Percentiles rank a stretch among this genome's conserved stretches.
These are phyloP conservation scores for Neofusicoccum sp. DNA, from an alignment of 2,329 filamentous ascomycete genomes.

Conservation along the genomic window DNA sequence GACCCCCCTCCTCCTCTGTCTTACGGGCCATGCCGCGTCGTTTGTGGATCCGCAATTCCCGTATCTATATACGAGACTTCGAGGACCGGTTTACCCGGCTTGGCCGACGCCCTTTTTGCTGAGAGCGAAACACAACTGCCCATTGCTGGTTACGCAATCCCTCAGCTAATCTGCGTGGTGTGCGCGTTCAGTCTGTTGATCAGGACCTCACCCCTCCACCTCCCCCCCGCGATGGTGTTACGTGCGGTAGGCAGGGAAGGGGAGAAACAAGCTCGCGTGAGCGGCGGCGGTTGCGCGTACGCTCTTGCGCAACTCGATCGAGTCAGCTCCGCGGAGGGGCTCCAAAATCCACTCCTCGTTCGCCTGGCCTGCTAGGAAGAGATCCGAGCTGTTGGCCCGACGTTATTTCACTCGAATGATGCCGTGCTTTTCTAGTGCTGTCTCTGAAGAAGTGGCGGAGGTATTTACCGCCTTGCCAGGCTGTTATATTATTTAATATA, in stretches of 20 bases:
- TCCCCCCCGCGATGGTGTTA: too few species aligned
- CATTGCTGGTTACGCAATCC: too few species aligned
- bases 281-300: background rate
- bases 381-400: background rate
- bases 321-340: slow-evolving; percentile 9
- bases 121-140: too few species aligned
- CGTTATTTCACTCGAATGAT: background rate
- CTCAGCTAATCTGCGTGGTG: background rate
- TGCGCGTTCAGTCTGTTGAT: background rate
- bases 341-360: background rate
- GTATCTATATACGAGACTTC: background rate
- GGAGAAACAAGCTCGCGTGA: background rate
- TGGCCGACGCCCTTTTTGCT: background rate
- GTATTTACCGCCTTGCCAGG: too few species aligned
- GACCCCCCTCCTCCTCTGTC: background rate
- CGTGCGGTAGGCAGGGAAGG: too few species aligned
- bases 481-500: too few species aligned
- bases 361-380: background rate
- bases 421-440: too few species aligned
- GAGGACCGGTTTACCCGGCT: slow-evolving; percentile 7
- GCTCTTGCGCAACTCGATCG: background rate
- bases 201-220: too few species aligned
- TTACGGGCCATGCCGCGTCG: background rate
- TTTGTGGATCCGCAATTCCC: background rate
- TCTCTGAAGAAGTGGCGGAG: too few species aligned